These are phyloP conservation scores for Poronia punctata DNA, from an alignment of 495 filamentous ascomycete species.

Conservation along the genomic window DNA sequence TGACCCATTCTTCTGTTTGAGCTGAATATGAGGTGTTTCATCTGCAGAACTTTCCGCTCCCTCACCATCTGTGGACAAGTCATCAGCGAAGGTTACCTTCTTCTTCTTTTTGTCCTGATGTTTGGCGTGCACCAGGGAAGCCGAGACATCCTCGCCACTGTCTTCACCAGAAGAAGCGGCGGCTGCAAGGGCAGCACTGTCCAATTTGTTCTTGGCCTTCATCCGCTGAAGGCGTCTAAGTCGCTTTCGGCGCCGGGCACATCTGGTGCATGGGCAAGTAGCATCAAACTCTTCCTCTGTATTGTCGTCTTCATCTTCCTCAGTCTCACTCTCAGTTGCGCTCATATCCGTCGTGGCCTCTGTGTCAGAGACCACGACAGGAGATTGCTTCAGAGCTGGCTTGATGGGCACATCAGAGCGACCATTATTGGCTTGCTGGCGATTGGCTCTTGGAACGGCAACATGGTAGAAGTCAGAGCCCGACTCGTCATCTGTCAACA, in stretches of 20 bases:
- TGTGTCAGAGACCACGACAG: constrained; percentile 3
- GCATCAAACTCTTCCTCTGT: constrained; percentile 11
- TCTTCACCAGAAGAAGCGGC: constrained; percentile 3
- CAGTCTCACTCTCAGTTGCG: too few species aligned
- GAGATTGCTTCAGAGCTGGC: constrained; percentile 17
- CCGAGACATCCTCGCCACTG: constrained; percentile 7
- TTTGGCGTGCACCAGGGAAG: constrained; percentile 9
- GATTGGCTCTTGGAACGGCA: constrained; percentile 26
- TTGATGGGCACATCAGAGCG: constrained; percentile 14
- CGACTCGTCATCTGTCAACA: constrained; percentile 34
- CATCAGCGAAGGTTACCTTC: constrained; percentile 6
- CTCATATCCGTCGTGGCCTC: constrained; percentile 6
- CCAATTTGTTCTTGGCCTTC: constrained; percentile 6
- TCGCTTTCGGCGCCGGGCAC: constrained; percentile 9
- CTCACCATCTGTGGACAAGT: too few species aligned
- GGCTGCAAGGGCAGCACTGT: neutral
- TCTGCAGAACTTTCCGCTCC: too few species aligned
- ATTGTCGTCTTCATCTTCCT: constrained; percentile 9
- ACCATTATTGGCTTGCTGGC: constrained; percentile 12
- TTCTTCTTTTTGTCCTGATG: constrained; percentile 14
- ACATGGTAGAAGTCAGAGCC: constrained; percentile 28
- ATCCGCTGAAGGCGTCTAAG: constrained; percentile 4
- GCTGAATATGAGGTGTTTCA: too few species aligned
- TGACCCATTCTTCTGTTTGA: neutral
- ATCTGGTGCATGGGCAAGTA: constrained; percentile 22